Evolutionary conservation across 768 basidiomycete genomes (phyloP).

Genomic region (Gymnopilus dilepis): DNA sequence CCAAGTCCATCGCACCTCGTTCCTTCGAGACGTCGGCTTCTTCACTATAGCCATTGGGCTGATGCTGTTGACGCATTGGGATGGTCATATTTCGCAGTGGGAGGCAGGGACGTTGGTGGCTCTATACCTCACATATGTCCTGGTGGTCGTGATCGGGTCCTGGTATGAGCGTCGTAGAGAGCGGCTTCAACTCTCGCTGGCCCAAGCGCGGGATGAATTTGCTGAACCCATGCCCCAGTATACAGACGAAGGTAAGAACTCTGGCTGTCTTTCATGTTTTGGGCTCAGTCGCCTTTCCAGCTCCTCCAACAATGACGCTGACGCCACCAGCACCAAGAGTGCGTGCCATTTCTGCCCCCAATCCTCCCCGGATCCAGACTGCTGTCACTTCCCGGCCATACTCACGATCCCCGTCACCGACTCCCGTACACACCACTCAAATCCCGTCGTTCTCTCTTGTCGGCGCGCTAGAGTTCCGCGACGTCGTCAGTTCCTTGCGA

Average conservation of each 20-base stretch:
- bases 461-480: conserved; percentile 94
- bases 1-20: conserved; percentile 76
- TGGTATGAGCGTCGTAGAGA: conserved; percentile 76
- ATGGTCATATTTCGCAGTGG: conserved; percentile 70
- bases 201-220: conserved; percentile 63
- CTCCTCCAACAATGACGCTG: conserved; percentile 35
- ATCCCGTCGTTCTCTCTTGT: conserved; percentile 90
- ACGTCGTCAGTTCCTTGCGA: conserved; percentile 83
- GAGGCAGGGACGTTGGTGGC: conserved; percentile 77
- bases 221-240: conserved; percentile 55
- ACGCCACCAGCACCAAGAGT: conserved; percentile 40
- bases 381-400: conserved; percentile 44
- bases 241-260: conserved; percentile 61
- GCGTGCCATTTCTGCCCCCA: conserved; percentile 47
- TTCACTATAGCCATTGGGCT: conserved; percentile 83
- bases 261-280: background rate
- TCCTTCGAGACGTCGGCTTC: conserved; percentile 94
- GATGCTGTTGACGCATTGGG: conserved; percentile 79
- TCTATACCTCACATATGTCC: conserved; percentile 80
- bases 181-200: conserved; percentile 49
- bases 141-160: conserved; percentile 72
- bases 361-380: conserved; percentile 42
- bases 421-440: conserved; percentile 46
- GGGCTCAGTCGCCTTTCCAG: conserved; percentile 9
- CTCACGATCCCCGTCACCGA: conserved; percentile 58